Conservation (phyloP, 2,329 filamentous ascomycete species). For the Elsinoe australis region DNA sequence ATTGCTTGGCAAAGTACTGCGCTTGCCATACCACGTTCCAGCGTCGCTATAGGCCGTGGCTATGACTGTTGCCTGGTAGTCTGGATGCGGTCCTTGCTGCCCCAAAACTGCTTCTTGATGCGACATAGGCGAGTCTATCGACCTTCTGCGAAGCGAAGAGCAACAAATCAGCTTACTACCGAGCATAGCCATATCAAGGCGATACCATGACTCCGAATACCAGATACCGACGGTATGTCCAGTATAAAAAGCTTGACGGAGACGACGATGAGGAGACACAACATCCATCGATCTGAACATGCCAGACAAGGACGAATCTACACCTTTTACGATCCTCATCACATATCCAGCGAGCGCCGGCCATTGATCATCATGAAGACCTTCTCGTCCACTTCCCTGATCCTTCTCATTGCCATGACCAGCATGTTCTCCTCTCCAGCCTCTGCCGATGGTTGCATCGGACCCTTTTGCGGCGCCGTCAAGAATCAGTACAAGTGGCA, state of each 20-base stretch:
- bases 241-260: neutral
- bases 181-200: too few species aligned
- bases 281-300: neutral
- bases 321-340: neutral
- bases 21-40: too few species aligned
- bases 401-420: neutral
- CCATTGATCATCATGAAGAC: neutral
- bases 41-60: too few species aligned
- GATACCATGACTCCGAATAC: too few species aligned
- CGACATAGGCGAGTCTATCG: too few species aligned
- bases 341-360: neutral
- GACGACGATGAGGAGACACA: neutral
- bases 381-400: neutral
- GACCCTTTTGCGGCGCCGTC: neutral
- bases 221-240: too few species aligned
- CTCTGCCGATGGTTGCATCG: neutral
- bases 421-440: neutral
- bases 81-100: too few species aligned
- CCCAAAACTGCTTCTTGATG: too few species aligned
- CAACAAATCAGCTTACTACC: too few species aligned
- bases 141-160: too few species aligned
- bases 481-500: constrained; percentile 1
- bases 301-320: constrained; percentile 1
- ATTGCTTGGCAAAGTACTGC: too few species aligned
- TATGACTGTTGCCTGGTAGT: too few species aligned